Base-by-base conservation (phyloP, 2,329 filamentous ascomycete genomes). In the Diaporthe ampelina region DNA sequence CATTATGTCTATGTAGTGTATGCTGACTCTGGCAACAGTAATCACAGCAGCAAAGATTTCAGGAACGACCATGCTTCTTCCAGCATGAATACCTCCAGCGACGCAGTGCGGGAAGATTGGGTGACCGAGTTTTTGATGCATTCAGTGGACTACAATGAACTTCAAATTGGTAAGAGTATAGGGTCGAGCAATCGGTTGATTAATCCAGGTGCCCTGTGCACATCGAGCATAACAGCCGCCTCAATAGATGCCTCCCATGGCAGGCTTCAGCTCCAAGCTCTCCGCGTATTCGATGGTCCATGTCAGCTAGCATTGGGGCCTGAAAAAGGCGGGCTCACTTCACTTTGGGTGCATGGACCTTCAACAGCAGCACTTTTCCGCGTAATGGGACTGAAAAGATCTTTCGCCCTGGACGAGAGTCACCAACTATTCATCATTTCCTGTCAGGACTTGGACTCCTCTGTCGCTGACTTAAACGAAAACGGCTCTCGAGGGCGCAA, bases 401-500 rank as follows among this genome's bases (percentile, higher is more conserved):
- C 40, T 13, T 1, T 21, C 2, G 0, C 0, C 6, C 17, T 21
- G 24, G 17, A 48, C 1, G 3, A 45, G 10, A 32, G 1, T 32
- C 21, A 63, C 19, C 8, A 32, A 0, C 9, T 63, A 8, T 63
- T 45, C 4, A 26, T 63, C 0, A 63, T 63, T 4, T 45, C 9
- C 10, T 19, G n/a, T 15, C 6, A 19, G 6, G 21, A n/a, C 4
- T 0, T 21, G 19, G 56, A 35, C 10, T 21, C 6, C 5, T 4
- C 4, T 21, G 29, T 4, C 29, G 29, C 29, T 29, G 29, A 21
- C 21, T 57, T 8, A 3, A 5, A 1, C 52, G 13, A 29, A 8
- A 1, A 17, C 7, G 21, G 3, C 13, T 2, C 9, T 5, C 0
- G 5, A 0, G 6, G 4, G 4, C n/a, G 15, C 37, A 1, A 8